Percentiles rank a stretch among this genome's conserved stretches.
phyloP scores from a whole-genome alignment of 352 stramenopile genomes.

The Phytophthora syringae region DNA sequence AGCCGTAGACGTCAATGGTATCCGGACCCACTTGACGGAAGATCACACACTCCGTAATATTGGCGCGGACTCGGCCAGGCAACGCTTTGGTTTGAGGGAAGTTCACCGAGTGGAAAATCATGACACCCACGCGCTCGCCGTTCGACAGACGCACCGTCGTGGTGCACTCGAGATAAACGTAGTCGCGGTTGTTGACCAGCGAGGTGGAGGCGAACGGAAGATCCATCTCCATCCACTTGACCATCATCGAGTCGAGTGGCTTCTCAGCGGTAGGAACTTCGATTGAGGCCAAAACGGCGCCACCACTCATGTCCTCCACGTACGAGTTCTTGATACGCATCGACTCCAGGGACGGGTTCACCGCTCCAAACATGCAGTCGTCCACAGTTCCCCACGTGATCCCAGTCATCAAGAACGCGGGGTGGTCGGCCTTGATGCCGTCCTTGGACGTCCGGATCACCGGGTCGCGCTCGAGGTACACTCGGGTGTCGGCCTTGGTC shows the following conservation, averaged over 20 bases:
- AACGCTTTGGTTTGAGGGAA: slow-evolving; percentile 52
- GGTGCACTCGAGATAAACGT: slow-evolving; percentile 43
- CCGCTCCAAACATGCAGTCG: slow-evolving; percentile 50
- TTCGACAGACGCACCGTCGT: slow-evolving; percentile 35
- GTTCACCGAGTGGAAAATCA: slow-evolving; percentile 55
- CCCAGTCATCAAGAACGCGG: slow-evolving; percentile 37
- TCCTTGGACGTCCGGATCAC: slow-evolving; percentile 4
- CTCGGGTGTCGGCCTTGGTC: slow-evolving; percentile 28
- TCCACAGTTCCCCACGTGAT: slow-evolving; percentile 44
- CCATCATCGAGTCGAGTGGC: slow-evolving; percentile 34
- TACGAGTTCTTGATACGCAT: slow-evolving; percentile 52
- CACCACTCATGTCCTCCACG: slow-evolving; percentile 43
- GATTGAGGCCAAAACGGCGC: slow-evolving; percentile 44
- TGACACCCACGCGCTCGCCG: slow-evolving; percentile 51
- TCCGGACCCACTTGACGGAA: slow-evolving; percentile 54
- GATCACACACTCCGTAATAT: slow-evolving; percentile 58
- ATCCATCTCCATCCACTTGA: slow-evolving; percentile 36
- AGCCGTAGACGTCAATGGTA: slow-evolving; percentile 53
- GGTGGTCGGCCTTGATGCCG: slow-evolving; percentile 15
- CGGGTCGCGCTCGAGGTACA: slow-evolving; percentile 37
- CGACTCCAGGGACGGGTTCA: slow-evolving; percentile 41
- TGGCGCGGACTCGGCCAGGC: slow-evolving; percentile 43
- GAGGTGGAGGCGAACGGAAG: slow-evolving; percentile 3
- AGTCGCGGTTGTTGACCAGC: slow-evolving; percentile 17
- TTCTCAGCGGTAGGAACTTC: slow-evolving; percentile 38